Percentiles rank a stretch among this genome's conserved stretches.
Evolutionary conservation across 352 stramenopile genomes (phyloP).

Genomic region (Phytophthora pini): DNA sequence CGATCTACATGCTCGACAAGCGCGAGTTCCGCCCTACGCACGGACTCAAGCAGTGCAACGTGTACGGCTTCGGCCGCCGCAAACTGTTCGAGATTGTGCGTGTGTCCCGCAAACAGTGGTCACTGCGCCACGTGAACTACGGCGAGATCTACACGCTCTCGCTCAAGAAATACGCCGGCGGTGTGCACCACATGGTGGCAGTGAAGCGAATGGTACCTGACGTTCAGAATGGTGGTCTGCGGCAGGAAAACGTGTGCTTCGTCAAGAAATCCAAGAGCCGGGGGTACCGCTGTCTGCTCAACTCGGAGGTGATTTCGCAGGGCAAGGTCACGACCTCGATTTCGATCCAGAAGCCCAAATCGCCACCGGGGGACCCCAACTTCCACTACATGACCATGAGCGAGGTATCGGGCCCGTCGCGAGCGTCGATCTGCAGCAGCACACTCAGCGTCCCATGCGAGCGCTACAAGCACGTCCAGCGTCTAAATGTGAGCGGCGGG

Average conservation of each 20-base stretch:
- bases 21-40: constrained; percentile 69
- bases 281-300: constrained; percentile 76
- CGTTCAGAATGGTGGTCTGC: constrained; percentile 52
- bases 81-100: constrained; percentile 84
- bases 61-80: constrained; percentile 79
- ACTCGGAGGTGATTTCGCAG: constrained; percentile 83
- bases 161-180: constrained; percentile 70
- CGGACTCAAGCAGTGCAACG: constrained; percentile 71
- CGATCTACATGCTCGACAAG: constrained; percentile 86
- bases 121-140: constrained; percentile 62
- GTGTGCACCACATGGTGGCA: constrained; percentile 82
- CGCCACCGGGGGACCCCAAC: constrained; percentile 54
- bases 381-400: constrained; percentile 85
- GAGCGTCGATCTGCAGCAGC: constrained; percentile 74
- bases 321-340: constrained; percentile 83
- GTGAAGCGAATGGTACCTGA: constrained; percentile 73
- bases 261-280: constrained; percentile 79
- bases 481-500: constrained; percentile 73
- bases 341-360: constrained; percentile 64
- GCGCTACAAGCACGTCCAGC: constrained; percentile 77
- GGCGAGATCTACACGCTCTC: constrained; percentile 70
- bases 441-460: constrained; percentile 73
- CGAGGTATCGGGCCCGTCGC: constrained; percentile 64
- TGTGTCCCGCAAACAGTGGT: constrained; percentile 77
- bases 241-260: constrained; percentile 81